A percentile compares a stretch with the other conserved stretches of the same genome.
Evolutionary conservation across 78 protist genomes (phyloP).

Genomic region (Bigelowiella natans): DNA sequence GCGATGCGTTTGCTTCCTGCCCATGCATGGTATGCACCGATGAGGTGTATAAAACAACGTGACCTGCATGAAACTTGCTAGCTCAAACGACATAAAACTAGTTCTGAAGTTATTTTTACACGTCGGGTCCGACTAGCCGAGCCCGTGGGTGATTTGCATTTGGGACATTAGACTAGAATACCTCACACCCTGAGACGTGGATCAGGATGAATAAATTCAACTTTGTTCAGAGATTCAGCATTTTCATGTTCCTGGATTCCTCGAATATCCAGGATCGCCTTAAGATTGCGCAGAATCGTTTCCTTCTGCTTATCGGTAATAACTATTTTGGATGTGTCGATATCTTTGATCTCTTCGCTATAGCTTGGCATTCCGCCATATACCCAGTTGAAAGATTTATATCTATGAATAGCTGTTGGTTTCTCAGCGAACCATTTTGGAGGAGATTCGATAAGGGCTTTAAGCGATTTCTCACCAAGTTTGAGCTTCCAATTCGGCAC

Average conservation of each 20-base stretch:
- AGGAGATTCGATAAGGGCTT: background rate
- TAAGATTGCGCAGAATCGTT: background rate
- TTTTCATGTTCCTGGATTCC: background rate
- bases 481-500: background rate
- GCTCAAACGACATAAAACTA: no score
- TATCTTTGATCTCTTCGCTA: background rate
- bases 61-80: no score
- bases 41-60: no score
- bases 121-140: no score
- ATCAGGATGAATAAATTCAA: background rate
- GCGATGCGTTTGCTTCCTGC: no score
- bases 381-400: background rate
- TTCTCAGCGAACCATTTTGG: background rate
- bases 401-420: background rate
- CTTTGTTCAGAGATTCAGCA: background rate
- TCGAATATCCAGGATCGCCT: background rate
- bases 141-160: no score
- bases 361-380: background rate
- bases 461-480: background rate
- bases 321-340: background rate
- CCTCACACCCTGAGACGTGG: background rate
- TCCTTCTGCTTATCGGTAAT: no score
- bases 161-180: no score
- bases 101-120: no score
- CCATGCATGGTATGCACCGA: no score